Evolutionary conservation across 768 basidiomycete genomes (phyloP), one percentile per base, ranked within the genome.

Genomic region (Rhizopogon vesiculosus): DNA sequence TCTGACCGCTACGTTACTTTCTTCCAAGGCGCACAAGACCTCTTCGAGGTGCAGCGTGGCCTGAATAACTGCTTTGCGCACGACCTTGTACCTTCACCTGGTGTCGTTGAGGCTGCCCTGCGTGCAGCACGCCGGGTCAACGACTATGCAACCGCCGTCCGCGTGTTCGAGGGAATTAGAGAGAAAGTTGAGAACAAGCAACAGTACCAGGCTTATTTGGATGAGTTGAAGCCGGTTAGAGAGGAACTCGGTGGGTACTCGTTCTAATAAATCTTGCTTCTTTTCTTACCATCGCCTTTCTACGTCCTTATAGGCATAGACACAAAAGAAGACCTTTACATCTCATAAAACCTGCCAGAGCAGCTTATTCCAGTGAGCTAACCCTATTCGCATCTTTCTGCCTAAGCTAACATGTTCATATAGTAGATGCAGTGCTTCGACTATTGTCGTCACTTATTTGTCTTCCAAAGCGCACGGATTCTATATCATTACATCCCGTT

Each of bases 21-120:
- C 76, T 99, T 99, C 82, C 75, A 90, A 68, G 80, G 84, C 54
- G 93, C 93, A 48, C 86, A 93, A 68, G 97, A 99, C 76, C 82
- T 98, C 56, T 99, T 99, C 69, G 97, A 99, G 79, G 89, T 99
- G 61, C 96, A 99, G 76, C 91, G 97, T 50, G 97, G 97, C 40
- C 79, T 99, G 66, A 98, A 99, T 81, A 99, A 99, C 82, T 98
- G 95, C 78, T 99, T 99, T 71, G 92, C 97, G 2, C 96, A 98
- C 72, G 97, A 99, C 73, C 84, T 97, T 60, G 94, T 97, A 13
- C 93, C 93, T 5, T 83, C 91, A 1, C 82, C 91, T 28, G 70
- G 78, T 53, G 91, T 96, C 64, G 75, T 95, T 53, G 92, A 94
- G 75, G 89, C 91, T 59, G 93, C 93, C 28, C 76, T 95, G 59